Conservation (phyloP, 2,329 filamentous ascomycete genomes). For the Tolypocladium album region DNA sequence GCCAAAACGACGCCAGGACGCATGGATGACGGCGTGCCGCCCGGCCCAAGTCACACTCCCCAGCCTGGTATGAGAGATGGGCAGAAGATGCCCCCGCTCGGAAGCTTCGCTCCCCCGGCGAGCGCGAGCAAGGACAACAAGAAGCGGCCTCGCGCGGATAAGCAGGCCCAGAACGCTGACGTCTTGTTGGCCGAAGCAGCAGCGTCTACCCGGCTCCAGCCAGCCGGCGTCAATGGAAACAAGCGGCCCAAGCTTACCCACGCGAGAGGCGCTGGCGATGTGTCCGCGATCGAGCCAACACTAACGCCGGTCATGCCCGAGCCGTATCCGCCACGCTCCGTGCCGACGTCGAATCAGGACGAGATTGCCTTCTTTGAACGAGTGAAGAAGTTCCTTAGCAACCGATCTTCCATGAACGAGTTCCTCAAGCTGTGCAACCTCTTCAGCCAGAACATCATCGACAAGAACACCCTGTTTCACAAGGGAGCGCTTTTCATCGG, state of each 20-base stretch:
- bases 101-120: conserved; percentile 76
- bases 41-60: conserved; percentile 41
- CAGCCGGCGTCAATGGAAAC: conserved; percentile 24
- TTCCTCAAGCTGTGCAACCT: conserved; percentile 96
- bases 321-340: conserved; percentile 67
- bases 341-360: conserved; percentile 65
- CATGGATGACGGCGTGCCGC: conserved; percentile 40
- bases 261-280: conserved; percentile 47
- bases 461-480: conserved; percentile 70
- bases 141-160: conserved; percentile 62
- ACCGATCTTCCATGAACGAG: conserved; percentile 86
- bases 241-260: conserved; percentile 70
- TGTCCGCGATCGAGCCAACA: conserved; percentile 66
- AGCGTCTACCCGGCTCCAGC: conserved; percentile 22
- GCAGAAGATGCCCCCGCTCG: conserved; percentile 83
- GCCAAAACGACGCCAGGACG: conserved; percentile 43
- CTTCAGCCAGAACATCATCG: conserved; percentile 86
- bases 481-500: conserved; percentile 81
- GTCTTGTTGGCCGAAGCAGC: conserved; percentile 32
- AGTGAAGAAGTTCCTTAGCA: conserved; percentile 91
- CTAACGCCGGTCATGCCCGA: conserved; percentile 81
- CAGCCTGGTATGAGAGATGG: conserved; percentile 44
- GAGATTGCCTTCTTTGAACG: conserved; percentile 92
- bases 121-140: conserved; percentile 86
- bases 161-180: conserved; percentile 36